These are phyloP conservation scores for Aristolochia contorta DNA, from an alignment of 164 flowering plant species.

Conservation along the genomic window DNA sequence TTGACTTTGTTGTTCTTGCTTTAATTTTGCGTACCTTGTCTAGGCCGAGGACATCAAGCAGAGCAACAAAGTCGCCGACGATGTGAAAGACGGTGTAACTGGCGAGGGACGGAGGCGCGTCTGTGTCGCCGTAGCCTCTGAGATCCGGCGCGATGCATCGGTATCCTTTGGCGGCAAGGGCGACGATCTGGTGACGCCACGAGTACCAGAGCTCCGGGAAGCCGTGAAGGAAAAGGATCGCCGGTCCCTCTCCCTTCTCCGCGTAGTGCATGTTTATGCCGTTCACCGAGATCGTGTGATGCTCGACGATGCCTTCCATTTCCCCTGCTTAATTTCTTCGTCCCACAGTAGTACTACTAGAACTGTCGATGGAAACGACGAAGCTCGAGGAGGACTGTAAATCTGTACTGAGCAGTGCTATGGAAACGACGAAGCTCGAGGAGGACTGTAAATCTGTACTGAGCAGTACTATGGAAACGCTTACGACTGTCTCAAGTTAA, in stretches of 20 bases:
- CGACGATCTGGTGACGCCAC: conserved; percentile 38
- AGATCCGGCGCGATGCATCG: conserved; percentile 45
- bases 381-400: too few relatives aligned
- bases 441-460: too few relatives aligned
- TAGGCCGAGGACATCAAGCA: conserved; percentile 43
- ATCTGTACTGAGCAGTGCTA: too few relatives aligned
- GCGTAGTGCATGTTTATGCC: conserved; percentile 43
- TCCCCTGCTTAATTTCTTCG: background rate
- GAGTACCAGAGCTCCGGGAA: conserved; percentile 39
- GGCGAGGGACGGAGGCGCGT: conserved; percentile 25
- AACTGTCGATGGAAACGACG: too few relatives aligned
- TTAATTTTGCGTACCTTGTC: conserved; percentile 13
- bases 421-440: too few relatives aligned
- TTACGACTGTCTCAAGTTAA: too few relatives aligned
- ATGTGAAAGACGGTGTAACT: conserved; percentile 42
- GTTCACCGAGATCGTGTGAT: conserved; percentile 19
- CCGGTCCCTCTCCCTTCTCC: conserved; percentile 28
- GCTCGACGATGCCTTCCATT: conserved; percentile 10
- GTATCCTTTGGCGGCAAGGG: conserved; percentile 28
- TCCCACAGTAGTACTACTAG: too few relatives aligned
- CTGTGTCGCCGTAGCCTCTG: conserved; percentile 46
- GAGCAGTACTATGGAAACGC: too few relatives aligned
- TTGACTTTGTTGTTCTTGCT: background rate
- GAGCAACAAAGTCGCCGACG: conserved; percentile 59
- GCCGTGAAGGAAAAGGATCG: conserved; percentile 28